Evolutionary conservation across 2,329 filamentous ascomycete genomes (phyloP).

Genomic region (Stylonectria norvegica): DNA sequence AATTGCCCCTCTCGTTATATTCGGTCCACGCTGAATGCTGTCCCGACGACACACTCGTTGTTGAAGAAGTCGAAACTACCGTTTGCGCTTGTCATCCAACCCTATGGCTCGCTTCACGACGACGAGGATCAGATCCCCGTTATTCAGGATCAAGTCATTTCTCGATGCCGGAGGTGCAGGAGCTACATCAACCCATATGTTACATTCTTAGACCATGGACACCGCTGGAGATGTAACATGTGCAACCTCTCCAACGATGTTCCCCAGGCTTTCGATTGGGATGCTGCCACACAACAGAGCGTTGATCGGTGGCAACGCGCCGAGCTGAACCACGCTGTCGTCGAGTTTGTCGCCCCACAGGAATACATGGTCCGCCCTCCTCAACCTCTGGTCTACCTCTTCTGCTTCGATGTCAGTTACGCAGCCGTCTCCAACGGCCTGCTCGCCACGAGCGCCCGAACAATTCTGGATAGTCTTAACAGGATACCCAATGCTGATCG

Average conservation of each 20-base stretch:
- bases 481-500: conserved; percentile 97
- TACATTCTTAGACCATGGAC: conserved; percentile 92
- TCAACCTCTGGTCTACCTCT: conserved; percentile 91
- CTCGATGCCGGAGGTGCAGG: conserved; percentile 88
- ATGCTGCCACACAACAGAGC: conserved; percentile 83
- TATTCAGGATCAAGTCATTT: conserved; percentile 95
- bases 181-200: conserved; percentile 99
- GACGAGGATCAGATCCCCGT: conserved; percentile 87
- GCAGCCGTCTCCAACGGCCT: conserved; percentile 85
- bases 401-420: conserved; percentile 93
- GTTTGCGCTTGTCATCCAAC: conserved; percentile 93
- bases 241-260: conserved; percentile 98
- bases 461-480: conserved; percentile 91
- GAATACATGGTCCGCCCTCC: conserved; percentile 99
- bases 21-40: conserved; percentile 89
- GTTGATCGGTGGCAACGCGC: conserved; percentile 89
- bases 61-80: conserved; percentile 96
- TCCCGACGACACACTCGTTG: conserved; percentile 86
- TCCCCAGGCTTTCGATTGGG: conserved; percentile 99
- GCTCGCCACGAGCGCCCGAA: conserved; percentile 85
- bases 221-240: conserved; percentile 99
- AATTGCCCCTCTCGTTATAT: conserved; percentile 95
- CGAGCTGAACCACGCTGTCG: conserved; percentile 93
- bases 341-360: conserved; percentile 95
- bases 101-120: conserved; percentile 89